Conservation (phyloP, 2,329 filamentous ascomycete genomes). For the Cladophialophora chaetospira region DNA sequence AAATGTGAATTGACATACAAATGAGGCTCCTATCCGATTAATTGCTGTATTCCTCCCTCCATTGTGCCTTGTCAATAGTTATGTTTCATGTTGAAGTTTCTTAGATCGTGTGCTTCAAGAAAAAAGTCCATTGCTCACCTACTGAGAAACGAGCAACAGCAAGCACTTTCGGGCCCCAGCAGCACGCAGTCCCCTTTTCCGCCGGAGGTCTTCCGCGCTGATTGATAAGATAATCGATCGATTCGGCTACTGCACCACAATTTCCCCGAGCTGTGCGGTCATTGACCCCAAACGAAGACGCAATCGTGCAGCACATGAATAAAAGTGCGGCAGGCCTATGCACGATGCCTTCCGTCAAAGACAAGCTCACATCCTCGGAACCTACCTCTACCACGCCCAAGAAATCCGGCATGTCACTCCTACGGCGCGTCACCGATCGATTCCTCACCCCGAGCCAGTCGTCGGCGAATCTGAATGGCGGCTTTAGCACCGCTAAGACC, state of each 20-base stretch:
- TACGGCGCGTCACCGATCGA: slow-evolving; percentile 22
- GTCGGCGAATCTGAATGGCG: slow-evolving; percentile 1
- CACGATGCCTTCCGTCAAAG: neutral
- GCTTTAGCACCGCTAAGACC: slow-evolving; percentile 51
- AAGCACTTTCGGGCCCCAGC: neutral
- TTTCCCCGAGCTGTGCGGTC: slow-evolving; percentile 5
- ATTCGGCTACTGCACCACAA: neutral
- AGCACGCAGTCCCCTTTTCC: neutral
- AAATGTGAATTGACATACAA: neutral
- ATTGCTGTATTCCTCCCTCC: neutral
- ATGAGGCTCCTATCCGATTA: neutral
- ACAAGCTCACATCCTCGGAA: neutral
- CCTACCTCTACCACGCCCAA: neutral
- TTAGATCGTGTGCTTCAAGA: no score
- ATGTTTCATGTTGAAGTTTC: no score
- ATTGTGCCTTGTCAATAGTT: no score
- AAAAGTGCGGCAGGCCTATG: neutral
- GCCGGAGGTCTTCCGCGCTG: slow-evolving; percentile 10
- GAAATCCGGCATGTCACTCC: slow-evolving; percentile 22
- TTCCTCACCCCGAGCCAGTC: slow-evolving; percentile 16
- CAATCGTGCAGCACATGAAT: neutral
- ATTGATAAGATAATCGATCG: slow-evolving; percentile 16
- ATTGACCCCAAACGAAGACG: neutral
- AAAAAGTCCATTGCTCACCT: neutral
- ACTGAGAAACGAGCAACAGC: neutral